These are phyloP conservation scores for Luffa aegyptiaca DNA, from an alignment of 306 rosid species.

Conservation along the genomic window DNA sequence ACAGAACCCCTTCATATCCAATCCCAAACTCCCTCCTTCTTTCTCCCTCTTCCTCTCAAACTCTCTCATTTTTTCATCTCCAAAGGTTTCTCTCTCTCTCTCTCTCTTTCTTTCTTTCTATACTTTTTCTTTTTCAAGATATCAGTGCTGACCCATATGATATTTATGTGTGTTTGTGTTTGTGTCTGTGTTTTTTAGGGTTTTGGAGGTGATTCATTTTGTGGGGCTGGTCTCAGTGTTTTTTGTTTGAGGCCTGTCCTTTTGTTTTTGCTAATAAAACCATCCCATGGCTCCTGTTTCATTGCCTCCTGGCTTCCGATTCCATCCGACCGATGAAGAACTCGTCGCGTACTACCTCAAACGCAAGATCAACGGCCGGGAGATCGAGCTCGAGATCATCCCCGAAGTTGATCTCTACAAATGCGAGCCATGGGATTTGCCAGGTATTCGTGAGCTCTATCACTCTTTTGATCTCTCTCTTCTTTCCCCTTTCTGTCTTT, in stretches of 20 bases:
- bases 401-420: constrained; percentile 97
- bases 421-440: constrained; percentile 96
- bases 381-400: constrained; percentile 76
- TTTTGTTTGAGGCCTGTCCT: constrained; percentile 2
- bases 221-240: constrained; percentile 8
- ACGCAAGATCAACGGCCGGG: constrained; percentile 77
- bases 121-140: neutral
- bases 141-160: neutral
- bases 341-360: constrained; percentile 87
- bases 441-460: constrained; percentile 33
- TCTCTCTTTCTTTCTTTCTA: neutral
- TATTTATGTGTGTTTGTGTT: neutral
- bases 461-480: neutral
- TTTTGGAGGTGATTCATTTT: neutral
- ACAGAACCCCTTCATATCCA: constrained; percentile 63
- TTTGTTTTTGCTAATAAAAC: neutral
- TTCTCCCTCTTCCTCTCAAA: constrained; percentile 4
- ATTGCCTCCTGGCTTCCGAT: constrained; percentile 88
- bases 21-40: constrained; percentile 25
- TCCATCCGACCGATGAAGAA: constrained; percentile 93
- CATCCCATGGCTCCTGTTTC: constrained; percentile 69
- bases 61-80: constrained; percentile 8
- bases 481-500: neutral
- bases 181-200: neutral
- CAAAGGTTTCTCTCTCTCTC: constrained; percentile 26